Conservation (phyloP, 495 filamentous ascomycete species). For the Hypoxylon fragiforme region DNA sequence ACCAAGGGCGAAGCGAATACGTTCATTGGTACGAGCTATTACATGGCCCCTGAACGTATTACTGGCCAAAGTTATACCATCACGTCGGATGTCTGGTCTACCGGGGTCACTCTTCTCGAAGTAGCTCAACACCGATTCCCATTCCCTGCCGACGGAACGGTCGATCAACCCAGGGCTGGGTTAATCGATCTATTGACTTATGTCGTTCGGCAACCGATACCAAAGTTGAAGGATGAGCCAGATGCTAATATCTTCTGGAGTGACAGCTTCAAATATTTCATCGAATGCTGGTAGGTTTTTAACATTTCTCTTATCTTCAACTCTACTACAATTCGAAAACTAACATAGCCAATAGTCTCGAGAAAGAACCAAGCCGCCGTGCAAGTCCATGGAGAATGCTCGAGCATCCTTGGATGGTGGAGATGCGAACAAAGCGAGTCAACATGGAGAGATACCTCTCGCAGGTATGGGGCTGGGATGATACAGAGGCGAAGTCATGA, state of each 20-base stretch:
- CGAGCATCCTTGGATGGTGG: constrained; percentile 97
- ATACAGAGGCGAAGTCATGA: constrained; percentile 33
- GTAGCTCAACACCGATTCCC: constrained; percentile 98
- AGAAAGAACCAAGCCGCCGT: constrained; percentile 85
- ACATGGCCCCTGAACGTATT: constrained; percentile 98
- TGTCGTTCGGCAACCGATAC: constrained; percentile 94
- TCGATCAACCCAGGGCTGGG: constrained; percentile 81
- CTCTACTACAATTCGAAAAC: not conserved
- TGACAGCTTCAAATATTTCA: constrained; percentile 97
- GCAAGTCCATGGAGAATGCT: constrained; percentile 98
- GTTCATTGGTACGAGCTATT: constrained; percentile 98
- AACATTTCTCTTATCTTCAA: constrained; percentile 3
- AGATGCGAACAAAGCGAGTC: constrained; percentile 93
- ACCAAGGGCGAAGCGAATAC: constrained; percentile 98
- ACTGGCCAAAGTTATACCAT: constrained; percentile 97
- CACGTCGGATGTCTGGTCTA: constrained; percentile 96
- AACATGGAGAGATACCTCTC: constrained; percentile 92
- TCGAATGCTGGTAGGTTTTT: constrained; percentile 91
- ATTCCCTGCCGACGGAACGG: constrained; percentile 94
- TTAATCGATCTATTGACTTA: constrained; percentile 95
- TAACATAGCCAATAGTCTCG: constrained; percentile 61
- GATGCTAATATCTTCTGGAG: constrained; percentile 83
- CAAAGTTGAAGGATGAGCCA: constrained; percentile 93
- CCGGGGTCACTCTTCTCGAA: constrained; percentile 93
- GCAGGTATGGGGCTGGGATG: constrained; percentile 95